phyloP scores from a whole-genome alignment of 768 basidiomycete species.

The Lyophyllum shimeji region DNA sequence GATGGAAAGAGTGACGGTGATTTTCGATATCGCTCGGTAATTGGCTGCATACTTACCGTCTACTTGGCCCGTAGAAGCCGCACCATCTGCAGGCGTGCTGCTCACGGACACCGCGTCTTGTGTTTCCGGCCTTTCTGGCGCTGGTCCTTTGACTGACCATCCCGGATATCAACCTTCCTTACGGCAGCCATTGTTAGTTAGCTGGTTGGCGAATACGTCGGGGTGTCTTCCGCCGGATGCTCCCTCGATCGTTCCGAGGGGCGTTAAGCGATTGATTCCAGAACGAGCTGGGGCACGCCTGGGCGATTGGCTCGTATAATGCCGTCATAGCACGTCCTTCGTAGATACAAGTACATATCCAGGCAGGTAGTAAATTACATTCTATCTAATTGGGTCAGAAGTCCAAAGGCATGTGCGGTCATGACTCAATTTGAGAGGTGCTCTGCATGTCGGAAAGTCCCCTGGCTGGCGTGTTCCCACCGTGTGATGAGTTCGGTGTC shows the following conservation, averaged over 20 bases:
- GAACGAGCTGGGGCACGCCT: not conserved
- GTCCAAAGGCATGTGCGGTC: constrained; percentile 1
- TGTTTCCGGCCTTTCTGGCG: constrained; percentile 3
- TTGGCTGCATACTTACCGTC: constrained; percentile 2
- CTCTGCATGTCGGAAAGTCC: constrained; percentile 21
- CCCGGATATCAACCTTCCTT: not conserved
- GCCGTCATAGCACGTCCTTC: not conserved
- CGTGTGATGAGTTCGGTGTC: constrained; percentile 62
- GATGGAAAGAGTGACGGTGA: constrained; percentile 39
- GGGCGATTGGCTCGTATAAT: constrained; percentile 27
- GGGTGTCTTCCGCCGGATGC: constrained; percentile 1
- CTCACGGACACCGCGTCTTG: constrained; percentile 7
- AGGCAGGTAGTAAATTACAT: not conserved
- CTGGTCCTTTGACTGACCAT: constrained; percentile 2
- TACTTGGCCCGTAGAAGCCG: constrained; percentile 25
- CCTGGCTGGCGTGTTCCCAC: constrained; percentile 50
- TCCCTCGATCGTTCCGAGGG: not conserved
- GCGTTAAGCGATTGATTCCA: not conserved
- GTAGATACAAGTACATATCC: not conserved
- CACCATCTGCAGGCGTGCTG: constrained; percentile 32
- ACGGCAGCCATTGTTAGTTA: not conserved
- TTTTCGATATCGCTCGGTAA: not conserved
- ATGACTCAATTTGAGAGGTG: constrained; percentile 8
- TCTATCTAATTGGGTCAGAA: not conserved
- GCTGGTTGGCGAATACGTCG: constrained; percentile 7